These are phyloP conservation scores for Heritiera fomes DNA, from an alignment of 345 rosid species.

Conservation along the genomic window DNA sequence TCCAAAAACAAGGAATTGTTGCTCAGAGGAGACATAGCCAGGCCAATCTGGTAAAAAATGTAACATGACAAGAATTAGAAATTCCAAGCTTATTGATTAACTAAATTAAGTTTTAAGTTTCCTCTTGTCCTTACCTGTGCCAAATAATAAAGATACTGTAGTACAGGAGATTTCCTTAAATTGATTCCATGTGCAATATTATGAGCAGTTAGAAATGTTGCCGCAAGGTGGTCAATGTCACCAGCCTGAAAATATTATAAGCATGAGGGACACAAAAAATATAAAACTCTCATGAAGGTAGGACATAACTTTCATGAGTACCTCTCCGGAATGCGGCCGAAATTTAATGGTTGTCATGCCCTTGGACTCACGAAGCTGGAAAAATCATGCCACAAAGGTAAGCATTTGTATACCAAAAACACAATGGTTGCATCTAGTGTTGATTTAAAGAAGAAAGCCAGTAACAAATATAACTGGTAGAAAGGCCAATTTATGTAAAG, in stretches of 20 bases:
- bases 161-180: conserved; percentile 98
- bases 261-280: conserved; percentile 17
- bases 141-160: conserved; percentile 94
- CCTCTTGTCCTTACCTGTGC: conserved; percentile 62
- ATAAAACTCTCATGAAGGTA: neutral
- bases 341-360: conserved; percentile 97
- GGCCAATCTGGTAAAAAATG: conserved; percentile 69
- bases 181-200: conserved; percentile 98
- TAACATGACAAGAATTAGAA: conserved; percentile 23
- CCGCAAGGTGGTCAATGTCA: conserved; percentile 98
- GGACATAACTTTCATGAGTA: conserved; percentile 27
- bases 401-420: conserved; percentile 19
- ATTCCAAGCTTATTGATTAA: conserved; percentile 7
- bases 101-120: neutral
- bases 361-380: conserved; percentile 96
- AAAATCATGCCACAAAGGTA: conserved; percentile 22
- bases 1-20: conserved; percentile 96
- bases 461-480: neutral
- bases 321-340: conserved; percentile 99
- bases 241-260: conserved; percentile 72
- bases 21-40: conserved; percentile 99
- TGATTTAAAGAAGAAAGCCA: neutral
- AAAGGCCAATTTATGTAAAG: neutral
- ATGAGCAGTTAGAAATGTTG: conserved; percentile 89
- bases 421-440: neutral